Conservation (phyloP, 1,284 basidiomycete species). For the Pseudomicrostroma phylloplanum region DNA sequence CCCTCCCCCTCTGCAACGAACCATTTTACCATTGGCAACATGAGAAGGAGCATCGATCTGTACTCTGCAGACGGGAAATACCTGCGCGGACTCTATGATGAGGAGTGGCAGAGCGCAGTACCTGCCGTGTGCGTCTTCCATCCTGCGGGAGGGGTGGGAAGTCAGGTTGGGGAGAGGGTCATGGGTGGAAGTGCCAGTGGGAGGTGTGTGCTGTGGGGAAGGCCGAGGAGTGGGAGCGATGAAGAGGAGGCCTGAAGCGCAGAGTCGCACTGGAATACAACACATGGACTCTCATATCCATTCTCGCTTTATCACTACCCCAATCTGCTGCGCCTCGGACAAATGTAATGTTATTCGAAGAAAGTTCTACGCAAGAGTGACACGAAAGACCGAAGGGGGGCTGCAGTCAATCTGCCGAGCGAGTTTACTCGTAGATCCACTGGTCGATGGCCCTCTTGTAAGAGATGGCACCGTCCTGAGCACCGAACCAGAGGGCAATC, state of each 20-base stretch:
- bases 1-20: not conserved
- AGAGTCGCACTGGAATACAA: no score
- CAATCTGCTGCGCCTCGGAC: no score
- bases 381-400: no score
- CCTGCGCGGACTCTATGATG: conserved; percentile 37
- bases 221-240: not conserved
- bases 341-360: no score
- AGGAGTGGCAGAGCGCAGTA: conserved; percentile 43
- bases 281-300: no score
- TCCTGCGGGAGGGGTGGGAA: conserved; percentile 15
- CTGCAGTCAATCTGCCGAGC: no score
- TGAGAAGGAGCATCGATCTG: conserved; percentile 43
- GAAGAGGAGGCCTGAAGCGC: no score
- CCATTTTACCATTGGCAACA: conserved; percentile 33
- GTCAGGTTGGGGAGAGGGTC: conserved; percentile 7
- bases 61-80: conserved; percentile 33
- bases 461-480: conserved; percentile 42
- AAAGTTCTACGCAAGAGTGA: no score
- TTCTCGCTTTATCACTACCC: no score
- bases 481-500: conserved; percentile 50
- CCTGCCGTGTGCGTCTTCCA: conserved; percentile 46
- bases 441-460: conserved; percentile 44
- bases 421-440: conserved; percentile 47
- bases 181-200: conserved; percentile 12
- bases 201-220: conserved; percentile 12